Evolutionary conservation across 2,329 filamentous ascomycete genomes (phyloP).

Genomic region (Aspergillus candidus): DNA sequence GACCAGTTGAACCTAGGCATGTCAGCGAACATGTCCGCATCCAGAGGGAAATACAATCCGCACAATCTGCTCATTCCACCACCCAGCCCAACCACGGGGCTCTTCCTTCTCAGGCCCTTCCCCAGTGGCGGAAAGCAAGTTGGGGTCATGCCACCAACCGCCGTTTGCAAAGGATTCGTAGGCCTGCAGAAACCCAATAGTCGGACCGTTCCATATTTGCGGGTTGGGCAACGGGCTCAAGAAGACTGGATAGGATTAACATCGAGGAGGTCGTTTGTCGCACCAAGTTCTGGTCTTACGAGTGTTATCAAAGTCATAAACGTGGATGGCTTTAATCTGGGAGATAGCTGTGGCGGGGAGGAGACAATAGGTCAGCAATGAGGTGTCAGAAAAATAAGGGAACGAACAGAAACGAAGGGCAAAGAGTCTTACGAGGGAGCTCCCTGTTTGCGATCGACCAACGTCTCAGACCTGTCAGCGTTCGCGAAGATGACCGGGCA

Average conservation of each 20-base stretch:
- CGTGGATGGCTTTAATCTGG: constrained; percentile 71
- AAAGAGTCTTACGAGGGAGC: constrained; percentile 54
- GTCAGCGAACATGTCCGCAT: constrained; percentile 16
- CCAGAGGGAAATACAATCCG: constrained; percentile 30
- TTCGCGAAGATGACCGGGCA: constrained; percentile 37
- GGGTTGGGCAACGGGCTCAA: constrained; percentile 83
- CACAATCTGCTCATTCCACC: constrained; percentile 91
- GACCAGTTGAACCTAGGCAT: constrained; percentile 59
- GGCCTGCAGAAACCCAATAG: constrained; percentile 68
- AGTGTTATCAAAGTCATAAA: constrained; percentile 99
- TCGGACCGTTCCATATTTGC: constrained; percentile 74
- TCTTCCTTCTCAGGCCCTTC: constrained; percentile 78
- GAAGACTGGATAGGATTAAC: constrained; percentile 59
- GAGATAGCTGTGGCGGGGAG: constrained; percentile 47
- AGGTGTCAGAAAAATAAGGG: neutral
- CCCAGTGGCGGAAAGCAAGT: constrained; percentile 79
- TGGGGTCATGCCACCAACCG: constrained; percentile 95
- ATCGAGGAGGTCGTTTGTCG: neutral
- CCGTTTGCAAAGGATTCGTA: constrained; percentile 73
- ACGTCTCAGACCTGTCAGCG: constrained; percentile 68
- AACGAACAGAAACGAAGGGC: neutral
- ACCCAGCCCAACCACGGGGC: constrained; percentile 75
- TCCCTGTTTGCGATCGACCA: constrained; percentile 76
- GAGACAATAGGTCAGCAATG: neutral
- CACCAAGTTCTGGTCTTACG: constrained; percentile 46